Percentiles rank a stretch among this genome's conserved stretches.
These are phyloP conservation scores for Magnaporthiopsis incrustans DNA, from an alignment of 2,329 filamentous ascomycete genomes.

Conservation along the genomic window DNA sequence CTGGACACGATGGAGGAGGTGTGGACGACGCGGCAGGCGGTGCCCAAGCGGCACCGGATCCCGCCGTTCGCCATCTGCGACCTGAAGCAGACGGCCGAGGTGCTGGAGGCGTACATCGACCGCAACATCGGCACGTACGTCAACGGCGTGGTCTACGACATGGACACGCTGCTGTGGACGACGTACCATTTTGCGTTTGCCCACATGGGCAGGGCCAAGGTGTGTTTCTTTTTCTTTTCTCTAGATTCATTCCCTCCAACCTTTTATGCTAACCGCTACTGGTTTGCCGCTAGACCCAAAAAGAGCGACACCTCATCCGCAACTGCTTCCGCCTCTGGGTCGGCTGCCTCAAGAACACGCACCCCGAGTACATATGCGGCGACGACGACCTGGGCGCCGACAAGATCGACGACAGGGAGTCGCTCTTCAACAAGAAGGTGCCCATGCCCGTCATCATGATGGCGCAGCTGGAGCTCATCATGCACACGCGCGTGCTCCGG, in stretches of 20 bases:
- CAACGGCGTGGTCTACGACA: background rate
- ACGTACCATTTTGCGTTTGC: background rate
- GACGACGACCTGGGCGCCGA: slow-evolving; percentile 15
- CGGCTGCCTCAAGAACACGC: slow-evolving; percentile 15
- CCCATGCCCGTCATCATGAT: slow-evolving; percentile 17
- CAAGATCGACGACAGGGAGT: slow-evolving; percentile 9
- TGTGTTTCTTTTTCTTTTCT: too few relatives aligned
- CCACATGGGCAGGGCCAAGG: background rate
- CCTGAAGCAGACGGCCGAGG: background rate
- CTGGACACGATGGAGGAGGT: slow-evolving; percentile 14
- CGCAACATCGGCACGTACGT: background rate
- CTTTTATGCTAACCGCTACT: too few relatives aligned
- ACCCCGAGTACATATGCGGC: slow-evolving; percentile 14
- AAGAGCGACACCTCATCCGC: slow-evolving; percentile 12
- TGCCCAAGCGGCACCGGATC: background rate
- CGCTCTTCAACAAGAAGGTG: slow-evolving; percentile 11
- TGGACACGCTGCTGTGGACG: background rate
- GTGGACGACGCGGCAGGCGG: slow-evolving; percentile 10
- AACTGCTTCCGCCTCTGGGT: slow-evolving; percentile 17
- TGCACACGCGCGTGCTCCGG: slow-evolving; percentile 14
- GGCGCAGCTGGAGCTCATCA: slow-evolving; percentile 19
- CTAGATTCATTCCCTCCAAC: too few relatives aligned
- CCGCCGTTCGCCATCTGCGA: background rate
- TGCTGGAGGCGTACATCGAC: background rate
- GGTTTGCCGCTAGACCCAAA: slow-evolving; percentile 9